These are phyloP conservation scores for Chlorella vulgaris DNA, from an alignment of 139 green algal species.

Conservation along the genomic window DNA sequence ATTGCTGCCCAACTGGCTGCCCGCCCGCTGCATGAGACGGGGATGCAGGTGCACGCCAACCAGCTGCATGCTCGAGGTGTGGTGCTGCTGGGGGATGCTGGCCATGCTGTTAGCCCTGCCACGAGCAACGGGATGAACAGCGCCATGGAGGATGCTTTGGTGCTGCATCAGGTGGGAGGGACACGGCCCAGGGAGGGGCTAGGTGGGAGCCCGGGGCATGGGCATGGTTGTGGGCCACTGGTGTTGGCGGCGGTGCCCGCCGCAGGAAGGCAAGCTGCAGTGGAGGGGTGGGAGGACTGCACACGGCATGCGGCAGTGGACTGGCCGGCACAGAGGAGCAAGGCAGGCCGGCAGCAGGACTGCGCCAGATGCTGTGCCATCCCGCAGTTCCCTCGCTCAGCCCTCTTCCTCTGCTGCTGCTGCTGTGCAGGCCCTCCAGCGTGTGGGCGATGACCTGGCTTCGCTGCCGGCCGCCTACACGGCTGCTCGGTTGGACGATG, in stretches of 20 bases:
- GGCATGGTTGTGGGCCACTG: neutral
- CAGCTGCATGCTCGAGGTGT: slow-evolving; percentile 13
- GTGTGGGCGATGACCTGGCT: neutral
- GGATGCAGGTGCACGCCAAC: neutral
- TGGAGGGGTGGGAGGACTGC: too few relatives aligned
- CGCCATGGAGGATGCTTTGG: slow-evolving; percentile 10
- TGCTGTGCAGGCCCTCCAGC: neutral
- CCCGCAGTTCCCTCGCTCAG: too few relatives aligned
- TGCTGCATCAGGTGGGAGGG: neutral
- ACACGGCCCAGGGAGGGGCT: neutral
- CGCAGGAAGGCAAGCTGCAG: too few relatives aligned
- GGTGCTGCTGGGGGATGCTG: slow-evolving; percentile 13
- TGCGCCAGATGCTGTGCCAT: neutral
- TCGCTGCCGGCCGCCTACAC: slow-evolving; percentile 10
- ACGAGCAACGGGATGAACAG: slow-evolving; percentile 16
- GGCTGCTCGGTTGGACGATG: neutral
- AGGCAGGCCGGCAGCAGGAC: too few relatives aligned
- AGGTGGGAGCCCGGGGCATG: too few relatives aligned
- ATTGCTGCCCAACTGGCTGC: neutral
- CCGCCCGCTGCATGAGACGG: slow-evolving; percentile 18
- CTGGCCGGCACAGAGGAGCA: too few relatives aligned
- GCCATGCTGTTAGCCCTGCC: slow-evolving; percentile 3
- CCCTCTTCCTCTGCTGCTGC: neutral
- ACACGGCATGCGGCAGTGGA: too few relatives aligned
- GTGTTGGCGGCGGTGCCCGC: too few relatives aligned